Evolutionary conservation across 2,329 filamentous ascomycete species (phyloP).

Genomic region (Ophiognomonia clavigignenti-juglandacearum): DNA sequence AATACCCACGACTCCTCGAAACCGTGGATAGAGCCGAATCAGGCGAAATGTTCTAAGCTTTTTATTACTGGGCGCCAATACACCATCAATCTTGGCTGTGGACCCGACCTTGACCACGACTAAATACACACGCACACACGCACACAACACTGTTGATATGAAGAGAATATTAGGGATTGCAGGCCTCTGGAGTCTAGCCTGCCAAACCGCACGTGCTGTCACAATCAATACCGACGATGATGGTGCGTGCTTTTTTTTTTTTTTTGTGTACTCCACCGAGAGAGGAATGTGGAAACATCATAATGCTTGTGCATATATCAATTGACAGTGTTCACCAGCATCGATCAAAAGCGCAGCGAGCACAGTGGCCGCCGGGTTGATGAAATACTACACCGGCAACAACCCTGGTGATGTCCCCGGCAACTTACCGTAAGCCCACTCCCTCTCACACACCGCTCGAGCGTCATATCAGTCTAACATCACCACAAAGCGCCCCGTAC

Average conservation of each 20-base stretch:
- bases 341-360: slow-evolving; percentile 45
- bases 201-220: slow-evolving; percentile 16
- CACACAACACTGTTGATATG: slow-evolving; percentile 11
- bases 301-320: no score
- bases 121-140: neutral
- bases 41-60: neutral
- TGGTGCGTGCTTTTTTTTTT: slow-evolving; percentile 14
- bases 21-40: neutral
- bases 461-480: slow-evolving; percentile 23
- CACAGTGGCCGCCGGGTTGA: slow-evolving; percentile 41
- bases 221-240: slow-evolving; percentile 20
- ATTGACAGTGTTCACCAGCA: slow-evolving; percentile 35
- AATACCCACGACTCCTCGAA: neutral
- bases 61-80: neutral
- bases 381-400: slow-evolving; percentile 52
- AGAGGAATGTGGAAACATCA: no score
- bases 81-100: neutral
- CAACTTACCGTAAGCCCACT: slow-evolving; percentile 39
- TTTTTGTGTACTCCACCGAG: no score
- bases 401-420: slow-evolving; percentile 54
- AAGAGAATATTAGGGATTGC: slow-evolving; percentile 15
- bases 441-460: neutral
- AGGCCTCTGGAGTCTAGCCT: slow-evolving; percentile 18
- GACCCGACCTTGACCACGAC: no score
- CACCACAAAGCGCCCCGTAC: slow-evolving; percentile 34